phyloP scores from a whole-genome alignment of 495 filamentous ascomycete genomes.

The Immersiella caudata region DNA sequence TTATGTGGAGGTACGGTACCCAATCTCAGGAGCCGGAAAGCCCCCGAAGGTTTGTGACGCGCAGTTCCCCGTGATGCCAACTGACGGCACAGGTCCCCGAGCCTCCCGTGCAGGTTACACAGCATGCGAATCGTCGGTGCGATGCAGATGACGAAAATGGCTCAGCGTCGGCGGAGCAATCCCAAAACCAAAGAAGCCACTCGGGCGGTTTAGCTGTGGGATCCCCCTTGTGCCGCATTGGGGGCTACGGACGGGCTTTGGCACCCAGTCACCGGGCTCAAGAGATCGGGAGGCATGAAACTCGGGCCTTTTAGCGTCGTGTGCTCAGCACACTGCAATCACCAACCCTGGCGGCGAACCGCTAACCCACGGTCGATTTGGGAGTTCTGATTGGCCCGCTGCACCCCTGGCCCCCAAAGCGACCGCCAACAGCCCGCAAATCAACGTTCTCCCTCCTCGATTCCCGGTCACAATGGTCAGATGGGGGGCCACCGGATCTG shows the following conservation, averaged over 20 bases:
- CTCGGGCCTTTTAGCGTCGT: conserved; percentile 1
- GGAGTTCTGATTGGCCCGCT: background rate
- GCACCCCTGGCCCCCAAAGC: background rate
- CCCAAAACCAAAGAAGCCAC: background rate
- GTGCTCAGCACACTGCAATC: conserved; percentile 3
- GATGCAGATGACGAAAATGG: background rate
- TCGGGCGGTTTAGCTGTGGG: background rate
- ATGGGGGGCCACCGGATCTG: background rate
- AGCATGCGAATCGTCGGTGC: background rate
- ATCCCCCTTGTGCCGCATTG: background rate
- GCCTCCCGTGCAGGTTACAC: background rate
- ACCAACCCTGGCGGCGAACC: background rate
- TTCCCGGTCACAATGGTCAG: conserved; percentile 9
- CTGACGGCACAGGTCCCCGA: background rate
- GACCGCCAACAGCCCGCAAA: background rate
- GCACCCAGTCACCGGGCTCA: background rate
- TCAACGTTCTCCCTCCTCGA: background rate
- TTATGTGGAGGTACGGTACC: background rate
- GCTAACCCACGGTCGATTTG: background rate
- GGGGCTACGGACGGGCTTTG: background rate
- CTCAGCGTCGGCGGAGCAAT: background rate
- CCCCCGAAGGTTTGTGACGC: background rate
- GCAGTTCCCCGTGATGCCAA: background rate
- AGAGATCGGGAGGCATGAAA: background rate
- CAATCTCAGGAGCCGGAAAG: background rate